Base-by-base conservation (phyloP, 768 basidiomycete genomes). In the Pleurotus tuoliensis region DNA sequence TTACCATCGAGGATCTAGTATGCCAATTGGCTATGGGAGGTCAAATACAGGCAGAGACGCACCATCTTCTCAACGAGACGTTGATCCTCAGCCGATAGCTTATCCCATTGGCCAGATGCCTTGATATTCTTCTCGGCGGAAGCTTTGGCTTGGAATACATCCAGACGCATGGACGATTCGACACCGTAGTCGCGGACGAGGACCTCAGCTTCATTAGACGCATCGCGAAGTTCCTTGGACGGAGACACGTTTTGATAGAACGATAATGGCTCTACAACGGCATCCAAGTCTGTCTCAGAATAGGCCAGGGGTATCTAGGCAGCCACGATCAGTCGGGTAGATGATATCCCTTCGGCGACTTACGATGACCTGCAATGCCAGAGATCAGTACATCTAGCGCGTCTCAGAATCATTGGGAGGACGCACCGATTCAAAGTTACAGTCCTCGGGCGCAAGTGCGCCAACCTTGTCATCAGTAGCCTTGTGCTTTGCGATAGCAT, bases 211-310 rank as follows among this genome's bases (percentile, higher is more conserved):
- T 81, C 80, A 55, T 83, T 90, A 3, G 89, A 86, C 1, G 90
- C 89, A 65, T 94, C 92, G 1, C 92, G 82, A n/a, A 94, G 79
- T 43, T 79, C 82, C 66, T 91, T 86, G 55, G 77, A 74, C 1
- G 84, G 74, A 24, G 90, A 88, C 24, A 94, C 90, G 61, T 92
- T 89, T 67, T 92, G 88, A 65, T 92, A 89, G 71, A 95, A 94
- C 0, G 76, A 70, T 16, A 91, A 75, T 0, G 87, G 87, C 58
- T 89, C 87, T 2, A 74, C 69, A 34, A 73, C 66, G 6, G 66
- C 59, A 46, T 83, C 80, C 22, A 84, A 72, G 15, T 75, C 67
- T 16, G 85, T 79, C 49, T 90, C 87, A 9, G 78, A 81, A 20
- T 76, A 63, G 0, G 86, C 81, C n/a, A 92, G 81, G 8, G 78